These are phyloP conservation scores for Botrytis byssoidea DNA, from an alignment of 2,329 filamentous ascomycete genomes.

Conservation along the genomic window DNA sequence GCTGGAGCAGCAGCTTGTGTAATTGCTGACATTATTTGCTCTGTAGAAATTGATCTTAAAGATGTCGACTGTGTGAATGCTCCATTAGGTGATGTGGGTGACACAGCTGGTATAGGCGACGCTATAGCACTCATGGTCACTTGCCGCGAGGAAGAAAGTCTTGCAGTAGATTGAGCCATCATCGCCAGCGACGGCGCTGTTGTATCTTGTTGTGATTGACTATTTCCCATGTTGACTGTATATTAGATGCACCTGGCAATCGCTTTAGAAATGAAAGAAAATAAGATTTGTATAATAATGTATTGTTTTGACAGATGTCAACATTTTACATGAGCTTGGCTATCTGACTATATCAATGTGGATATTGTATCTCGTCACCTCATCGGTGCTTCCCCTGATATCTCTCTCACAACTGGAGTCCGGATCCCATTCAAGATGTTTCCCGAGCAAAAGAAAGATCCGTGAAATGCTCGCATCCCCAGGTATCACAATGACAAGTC, in stretches of 20 bases:
- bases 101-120: conserved; percentile 57
- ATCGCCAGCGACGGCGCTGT: background rate
- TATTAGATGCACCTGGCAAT: background rate
- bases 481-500: background rate
- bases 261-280: background rate
- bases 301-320: background rate
- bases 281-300: background rate
- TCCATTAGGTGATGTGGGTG: conserved; percentile 50
- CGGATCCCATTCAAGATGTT: background rate
- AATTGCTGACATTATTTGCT: background rate
- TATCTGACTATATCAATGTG: background rate
- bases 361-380: background rate
- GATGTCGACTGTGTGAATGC: background rate
- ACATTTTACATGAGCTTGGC: background rate
- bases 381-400: background rate
- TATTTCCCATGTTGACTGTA: background rate
- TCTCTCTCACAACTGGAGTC: background rate
- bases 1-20: background rate
- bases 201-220: background rate
- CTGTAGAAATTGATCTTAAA: background rate
- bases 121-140: background rate
- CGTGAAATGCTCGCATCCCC: background rate
- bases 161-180: background rate
- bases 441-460: background rate
- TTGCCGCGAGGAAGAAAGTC: background rate